Percentiles rank a stretch among this genome's conserved stretches.
Conservation (phyloP, 78 protist genomes). For the Emiliania huxleyi region DNA sequence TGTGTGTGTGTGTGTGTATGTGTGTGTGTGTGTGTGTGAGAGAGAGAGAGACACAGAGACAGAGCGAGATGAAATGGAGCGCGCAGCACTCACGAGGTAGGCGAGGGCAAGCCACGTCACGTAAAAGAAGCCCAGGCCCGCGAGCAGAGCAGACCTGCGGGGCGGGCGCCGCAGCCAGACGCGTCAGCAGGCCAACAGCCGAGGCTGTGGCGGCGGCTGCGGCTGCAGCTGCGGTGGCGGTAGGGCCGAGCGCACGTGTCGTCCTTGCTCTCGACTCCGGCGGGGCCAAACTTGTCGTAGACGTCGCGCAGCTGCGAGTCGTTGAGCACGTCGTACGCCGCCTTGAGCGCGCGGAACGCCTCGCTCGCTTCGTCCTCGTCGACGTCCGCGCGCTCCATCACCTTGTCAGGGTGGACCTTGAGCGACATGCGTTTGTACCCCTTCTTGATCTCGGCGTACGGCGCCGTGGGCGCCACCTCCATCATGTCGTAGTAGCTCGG, state of each 20-base stretch:
- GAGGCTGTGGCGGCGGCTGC: no score
- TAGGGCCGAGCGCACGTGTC: no score
- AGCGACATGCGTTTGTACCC: background rate
- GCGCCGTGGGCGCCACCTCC: background rate
- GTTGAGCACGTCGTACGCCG: background rate
- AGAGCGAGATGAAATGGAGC: no score
- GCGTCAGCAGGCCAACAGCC: no score
- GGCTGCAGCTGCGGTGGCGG: no score
- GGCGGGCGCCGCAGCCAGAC: no score
- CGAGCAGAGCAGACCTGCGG: background rate
- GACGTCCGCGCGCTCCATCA: background rate
- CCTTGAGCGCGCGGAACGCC: background rate
- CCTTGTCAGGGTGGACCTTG: background rate
- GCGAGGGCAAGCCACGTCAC: background rate
- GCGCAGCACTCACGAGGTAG: background rate
- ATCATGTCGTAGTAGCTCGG: background rate
- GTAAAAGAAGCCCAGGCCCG: slow-evolving; percentile 15
- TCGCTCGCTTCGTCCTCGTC: background rate
- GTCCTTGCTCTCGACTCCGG: background rate
- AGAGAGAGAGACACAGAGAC: no score
- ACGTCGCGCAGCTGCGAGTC: background rate
- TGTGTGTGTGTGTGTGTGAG: no score
- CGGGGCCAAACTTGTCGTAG: background rate
- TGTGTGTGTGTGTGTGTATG: no score
- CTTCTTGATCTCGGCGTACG: background rate